Base-by-base conservation (phyloP, 2,329 filamentous ascomycete species). In the Cryphonectria radicalis region DNA sequence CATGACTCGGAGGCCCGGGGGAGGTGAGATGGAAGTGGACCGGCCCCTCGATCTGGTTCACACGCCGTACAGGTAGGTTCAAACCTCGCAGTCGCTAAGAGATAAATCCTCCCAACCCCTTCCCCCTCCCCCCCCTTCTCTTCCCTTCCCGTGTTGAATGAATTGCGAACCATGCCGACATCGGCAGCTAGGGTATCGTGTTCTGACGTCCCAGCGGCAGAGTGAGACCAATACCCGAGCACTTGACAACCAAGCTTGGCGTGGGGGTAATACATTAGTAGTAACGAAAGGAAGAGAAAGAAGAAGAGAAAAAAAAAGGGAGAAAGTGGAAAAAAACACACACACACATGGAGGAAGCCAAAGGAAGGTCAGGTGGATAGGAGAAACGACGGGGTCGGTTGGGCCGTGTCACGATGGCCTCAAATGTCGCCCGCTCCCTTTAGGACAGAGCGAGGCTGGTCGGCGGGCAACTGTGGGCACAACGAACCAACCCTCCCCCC, bases 381-480 rank as follows among this genome's bases (percentile, higher is more conserved):
- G 0, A 73, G 65, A 77, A 0, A 75, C 80, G 2, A 83, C 83
- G 0, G 25, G 25, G 10, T n/a, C 22, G 22, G 46, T 50, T 50
- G 46, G 46, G 46, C 46, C 46, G 46, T 50, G 46, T n/a, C 46
- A 11, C n/a, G 46, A 50, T n/a, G 46, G 46, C 46, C 46, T 50
- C 19, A 22, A 50, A 50, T 50, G 19, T 22, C 43, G 43, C 43
- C 43, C 43, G 43, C 43, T 50, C 43, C 19, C 17, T 50, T 22
- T 5, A 50, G 46, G 46, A 28, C 25, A 46, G 25, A 28, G 11
- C 53, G 25, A 57, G n/a, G 53, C 50, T 53, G 50, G 43, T 25
- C 50, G 50, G 10, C 50, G 50, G 50, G 43, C 43, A 46, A 17
- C 46, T 50, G 46, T 50, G 46, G 46, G 8, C 46, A 50, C 19